Evolutionary conservation across 75 land plant genomes (phyloP), one percentile per base, ranked within the genome.

Genomic region (Larix kaempferi): DNA sequence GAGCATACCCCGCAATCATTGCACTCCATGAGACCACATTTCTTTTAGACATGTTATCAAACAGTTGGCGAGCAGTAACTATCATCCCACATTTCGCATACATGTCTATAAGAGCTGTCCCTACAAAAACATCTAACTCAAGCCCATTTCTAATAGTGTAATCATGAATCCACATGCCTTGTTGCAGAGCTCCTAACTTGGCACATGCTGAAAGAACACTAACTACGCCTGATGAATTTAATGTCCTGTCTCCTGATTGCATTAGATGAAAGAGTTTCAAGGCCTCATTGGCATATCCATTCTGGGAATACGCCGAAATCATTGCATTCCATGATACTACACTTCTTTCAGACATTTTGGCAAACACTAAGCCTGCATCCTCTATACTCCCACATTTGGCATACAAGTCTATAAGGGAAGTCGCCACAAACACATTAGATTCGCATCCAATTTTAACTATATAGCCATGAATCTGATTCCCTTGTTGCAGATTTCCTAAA

Each of bases 381-480:
- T 61, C 67, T 35, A 80, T 49, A 25, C 59, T 64, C 3, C 78
- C 81, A 52, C 81, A 80, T 25, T 58, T 76, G 35, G 80, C 64
- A 77, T 80, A 80, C 79, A 80, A 57, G 27, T 80, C 80, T 11
- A 76, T 14, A 80, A 80, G 80, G 12, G 65, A 26, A 22, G 60
- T 54, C 16, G 27, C 80, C 14, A 80, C 26, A 61, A 33, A 57
- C 21, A 37, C 22, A 57, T 80, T 60, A n/a, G 16, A 29, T 26
- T 80, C 81, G 21, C 37, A 71, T 6, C 57, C 35, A 17, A 3
- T 16, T 44, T 71, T 71, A 41, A 69, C 19, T 26, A 78, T 49
- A 19, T 73, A 71, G 8, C 72, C 75, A 72, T 83, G 85, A 7
- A 83, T 80, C 11, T 22, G 60, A 23, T 23, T 63, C 25, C 85